Conservation (phyloP, 2,329 filamentous ascomycete species). For the Fusarium lateritium region DNA sequence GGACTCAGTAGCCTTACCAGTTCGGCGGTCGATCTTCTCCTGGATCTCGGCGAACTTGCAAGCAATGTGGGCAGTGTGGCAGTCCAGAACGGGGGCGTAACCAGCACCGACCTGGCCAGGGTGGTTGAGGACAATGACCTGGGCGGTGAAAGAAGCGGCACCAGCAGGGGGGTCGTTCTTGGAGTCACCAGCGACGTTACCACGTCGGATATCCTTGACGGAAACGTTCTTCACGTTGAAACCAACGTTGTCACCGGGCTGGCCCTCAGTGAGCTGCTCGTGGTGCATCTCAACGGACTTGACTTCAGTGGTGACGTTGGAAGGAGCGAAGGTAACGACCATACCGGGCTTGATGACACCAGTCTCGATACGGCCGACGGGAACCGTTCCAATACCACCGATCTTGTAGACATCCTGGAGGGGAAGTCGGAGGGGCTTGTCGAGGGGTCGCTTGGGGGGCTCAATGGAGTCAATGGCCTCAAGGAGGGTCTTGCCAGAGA, state of each 20-base stretch:
- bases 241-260: slow-evolving; percentile 99
- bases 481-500: slow-evolving; percentile 95
- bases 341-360: slow-evolving; percentile 92
- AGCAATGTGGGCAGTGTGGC: slow-evolving; percentile 99
- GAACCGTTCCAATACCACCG: slow-evolving; percentile 99
- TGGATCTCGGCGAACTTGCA: slow-evolving; percentile 99
- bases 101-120: slow-evolving; percentile 99
- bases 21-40: slow-evolving; percentile 99
- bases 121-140: slow-evolving; percentile 99
- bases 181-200: slow-evolving; percentile 99
- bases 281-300: slow-evolving; percentile 99
- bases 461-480: slow-evolving; percentile 99
- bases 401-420: slow-evolving; percentile 99
- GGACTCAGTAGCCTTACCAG: slow-evolving; percentile 95
- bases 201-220: slow-evolving; percentile 99
- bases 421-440: slow-evolving; percentile 99
- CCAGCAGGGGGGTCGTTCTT: slow-evolving; percentile 98
- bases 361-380: slow-evolving; percentile 99
- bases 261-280: slow-evolving; percentile 96
- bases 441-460: slow-evolving; percentile 90
- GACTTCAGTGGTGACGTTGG: slow-evolving; percentile 99
- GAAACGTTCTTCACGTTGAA: slow-evolving; percentile 99
- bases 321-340: slow-evolving; percentile 98
- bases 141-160: slow-evolving; percentile 96
- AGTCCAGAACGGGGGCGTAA: slow-evolving; percentile 99